Evolutionary conservation across 2,329 filamentous ascomycete species (phyloP), one percentile per base, ranked within the genome.

Genomic region (Ophiostoma piceae): DNA sequence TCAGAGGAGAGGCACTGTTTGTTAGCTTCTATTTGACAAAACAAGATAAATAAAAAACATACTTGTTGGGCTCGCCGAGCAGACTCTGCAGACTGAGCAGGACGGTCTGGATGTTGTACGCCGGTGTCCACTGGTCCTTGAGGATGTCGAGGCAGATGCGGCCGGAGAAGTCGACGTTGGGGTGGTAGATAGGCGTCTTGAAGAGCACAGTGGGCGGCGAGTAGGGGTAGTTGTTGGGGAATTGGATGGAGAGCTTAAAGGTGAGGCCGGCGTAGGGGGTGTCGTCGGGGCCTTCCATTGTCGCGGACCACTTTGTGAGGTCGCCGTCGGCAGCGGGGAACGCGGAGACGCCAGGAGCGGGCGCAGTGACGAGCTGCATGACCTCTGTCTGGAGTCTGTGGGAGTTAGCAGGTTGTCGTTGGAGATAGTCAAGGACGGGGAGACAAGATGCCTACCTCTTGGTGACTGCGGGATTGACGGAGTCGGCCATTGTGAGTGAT

Each of bases 161-260:
- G 57, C 95, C 95, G 3, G 91, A 94, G 82, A 99, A 97, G 82
- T 99, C 95, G 75, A 99, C 92, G 76, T 99, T 99, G 69, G 95
- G 95, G 80, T 99, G 95, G 84, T 98, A 99, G 81, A 99, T 97
- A 51, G 95, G 95, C 7, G 96, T 99, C 84, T 94, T 96, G 88
- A 97, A 99, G 71, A 97, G 86, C 22, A 99, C 95, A 2, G 90
- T 92, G 0, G 95, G 95, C 29, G 95, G 88, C 1, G 90, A 87
- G 79, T 97, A 97, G 11, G 95, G 95, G 79, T 99, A 99, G 82
- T 94, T 97, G 75, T 87, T 84, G 9, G 94, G 93, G 81, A 98
- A 99, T 66, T 88, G 85, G 78, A 99, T 94, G 75, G 89, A 90
- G 74, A 99, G 91, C 84, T 97, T 98, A 82, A 99, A 90, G 66